Conservation (phyloP, 2,329 filamentous ascomycete species). For the Chaetomiaceae sp. region DNA sequence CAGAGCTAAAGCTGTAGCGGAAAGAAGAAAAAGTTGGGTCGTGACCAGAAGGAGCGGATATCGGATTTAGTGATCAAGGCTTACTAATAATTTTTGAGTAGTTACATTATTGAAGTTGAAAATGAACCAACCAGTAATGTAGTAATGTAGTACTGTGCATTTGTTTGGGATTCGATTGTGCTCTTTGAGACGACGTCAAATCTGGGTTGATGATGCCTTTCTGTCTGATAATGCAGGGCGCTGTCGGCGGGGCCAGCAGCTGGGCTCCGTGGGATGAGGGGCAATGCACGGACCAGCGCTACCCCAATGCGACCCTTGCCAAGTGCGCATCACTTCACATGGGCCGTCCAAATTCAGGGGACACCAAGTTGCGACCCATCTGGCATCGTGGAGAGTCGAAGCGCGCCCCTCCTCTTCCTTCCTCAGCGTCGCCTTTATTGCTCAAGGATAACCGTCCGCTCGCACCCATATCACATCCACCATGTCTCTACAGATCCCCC, state of each 20-base stretch:
- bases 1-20: no score
- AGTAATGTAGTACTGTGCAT: no score
- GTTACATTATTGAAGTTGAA: no score
- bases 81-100: no score
- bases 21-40: no score
- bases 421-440: not conserved
- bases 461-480: not conserved
- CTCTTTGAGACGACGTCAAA: not conserved
- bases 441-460: not conserved
- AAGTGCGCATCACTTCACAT: slow-evolving; percentile 2
- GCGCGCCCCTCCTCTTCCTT: not conserved
- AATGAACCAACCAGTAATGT: no score
- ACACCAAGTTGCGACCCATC: slow-evolving; percentile 4
- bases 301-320: slow-evolving; percentile 12
- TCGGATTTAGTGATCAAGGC: no score
- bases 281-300: slow-evolving; percentile 10
- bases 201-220: not conserved
- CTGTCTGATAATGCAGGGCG: no score
- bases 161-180: no score
- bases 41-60: no score
- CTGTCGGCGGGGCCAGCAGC: no score
- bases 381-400: not conserved
- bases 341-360: slow-evolving; percentile 16
- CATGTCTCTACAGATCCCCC: slow-evolving; percentile 57
- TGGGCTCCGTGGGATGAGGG: no score